These are phyloP conservation scores for Lotmaria passim DNA, from an alignment of 208 protist genomes.

Conservation along the genomic window DNA sequence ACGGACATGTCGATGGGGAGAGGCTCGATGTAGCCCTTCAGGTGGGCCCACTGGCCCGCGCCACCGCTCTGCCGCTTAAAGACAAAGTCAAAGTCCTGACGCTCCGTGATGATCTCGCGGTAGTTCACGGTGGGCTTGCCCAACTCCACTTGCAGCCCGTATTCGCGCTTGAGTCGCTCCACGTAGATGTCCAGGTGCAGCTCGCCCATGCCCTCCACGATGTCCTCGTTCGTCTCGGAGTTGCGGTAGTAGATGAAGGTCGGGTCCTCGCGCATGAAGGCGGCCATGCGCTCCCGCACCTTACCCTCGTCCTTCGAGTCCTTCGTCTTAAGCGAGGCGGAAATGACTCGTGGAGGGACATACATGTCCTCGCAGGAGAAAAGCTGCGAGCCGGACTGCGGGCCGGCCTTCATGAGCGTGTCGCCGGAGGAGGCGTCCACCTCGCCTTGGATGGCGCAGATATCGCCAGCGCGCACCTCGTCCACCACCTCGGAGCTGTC, in stretches of 20 bases:
- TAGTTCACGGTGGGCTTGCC: constrained; percentile 98
- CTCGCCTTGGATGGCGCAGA: constrained; percentile 98
- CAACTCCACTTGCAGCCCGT: constrained; percentile 88
- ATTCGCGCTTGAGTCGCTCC: constrained; percentile 96
- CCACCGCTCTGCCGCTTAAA: constrained; percentile 99
- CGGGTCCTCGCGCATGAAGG: constrained; percentile 97
- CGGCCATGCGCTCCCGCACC: constrained; percentile 80
- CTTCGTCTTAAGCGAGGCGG: constrained; percentile 93
- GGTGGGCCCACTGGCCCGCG: constrained; percentile 97
- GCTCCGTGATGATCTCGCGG: constrained; percentile 91
- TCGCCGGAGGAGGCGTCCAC: constrained; percentile 98
- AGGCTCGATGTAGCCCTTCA: constrained; percentile 94
- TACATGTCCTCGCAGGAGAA: constrained; percentile 96
- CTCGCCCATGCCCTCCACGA: constrained; percentile 98
- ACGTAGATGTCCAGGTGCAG: constrained; percentile 97
- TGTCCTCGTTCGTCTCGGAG: constrained; percentile 93
- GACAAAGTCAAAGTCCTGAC: constrained; percentile 96
- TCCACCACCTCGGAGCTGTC: constrained; percentile 96
- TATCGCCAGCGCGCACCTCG: constrained; percentile 96
- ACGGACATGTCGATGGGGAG: constrained; percentile 91
- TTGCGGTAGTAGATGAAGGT: constrained; percentile 96
- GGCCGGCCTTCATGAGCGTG: constrained; percentile 91
- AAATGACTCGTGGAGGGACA: constrained; percentile 98
- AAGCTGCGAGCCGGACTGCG: constrained; percentile 61
- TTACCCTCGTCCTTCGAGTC: constrained; percentile 79